These are phyloP conservation scores for Ramaria rubella DNA, from an alignment of 768 basidiomycete genomes.

Conservation along the genomic window DNA sequence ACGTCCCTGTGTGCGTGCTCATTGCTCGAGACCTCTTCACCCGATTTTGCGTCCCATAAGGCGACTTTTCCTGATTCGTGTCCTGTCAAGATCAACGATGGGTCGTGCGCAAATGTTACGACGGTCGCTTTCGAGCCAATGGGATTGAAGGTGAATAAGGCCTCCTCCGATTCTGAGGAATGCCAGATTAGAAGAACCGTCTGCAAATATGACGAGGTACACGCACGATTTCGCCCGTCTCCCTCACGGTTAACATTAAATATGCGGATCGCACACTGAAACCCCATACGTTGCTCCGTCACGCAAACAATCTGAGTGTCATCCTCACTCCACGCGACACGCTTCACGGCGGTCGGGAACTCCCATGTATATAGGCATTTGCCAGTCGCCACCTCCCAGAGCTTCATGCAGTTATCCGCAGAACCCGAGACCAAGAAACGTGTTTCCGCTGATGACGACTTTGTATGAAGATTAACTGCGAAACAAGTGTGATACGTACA, in stretches of 20 bases:
- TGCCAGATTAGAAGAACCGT: neutral
- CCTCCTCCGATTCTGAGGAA: conserved; percentile 63
- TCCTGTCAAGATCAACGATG: conserved; percentile 80
- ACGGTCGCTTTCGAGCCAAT: conserved; percentile 96
- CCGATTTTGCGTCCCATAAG: conserved; percentile 81
- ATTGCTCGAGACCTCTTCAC: conserved; percentile 76
- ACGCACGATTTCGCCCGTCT: conserved; percentile 77
- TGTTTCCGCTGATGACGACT: conserved; percentile 56
- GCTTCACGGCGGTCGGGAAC: conserved; percentile 95
- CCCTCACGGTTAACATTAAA: conserved; percentile 80
- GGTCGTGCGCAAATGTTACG: conserved; percentile 78
- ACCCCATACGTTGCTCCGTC: conserved; percentile 95
- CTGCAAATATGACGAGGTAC: neutral
- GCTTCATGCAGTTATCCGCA: conserved; percentile 86
- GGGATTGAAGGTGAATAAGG: conserved; percentile 74
- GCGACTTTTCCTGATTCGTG: conserved; percentile 96
- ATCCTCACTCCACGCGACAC: conserved; percentile 86
- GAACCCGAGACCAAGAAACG: conserved; percentile 84
- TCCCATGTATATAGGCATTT: conserved; percentile 96
- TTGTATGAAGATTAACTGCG: neutral
- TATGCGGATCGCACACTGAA: conserved; percentile 84
- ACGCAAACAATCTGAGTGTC: conserved; percentile 83
- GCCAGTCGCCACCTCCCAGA: conserved; percentile 86
- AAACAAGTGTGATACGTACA: conserved; percentile 45
- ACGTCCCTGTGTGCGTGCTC: conserved; percentile 82